Evolutionary conservation across 768 basidiomycete genomes (phyloP), one percentile per base, ranked within the genome.

Genomic region (Neoboletus brunneissimus): DNA sequence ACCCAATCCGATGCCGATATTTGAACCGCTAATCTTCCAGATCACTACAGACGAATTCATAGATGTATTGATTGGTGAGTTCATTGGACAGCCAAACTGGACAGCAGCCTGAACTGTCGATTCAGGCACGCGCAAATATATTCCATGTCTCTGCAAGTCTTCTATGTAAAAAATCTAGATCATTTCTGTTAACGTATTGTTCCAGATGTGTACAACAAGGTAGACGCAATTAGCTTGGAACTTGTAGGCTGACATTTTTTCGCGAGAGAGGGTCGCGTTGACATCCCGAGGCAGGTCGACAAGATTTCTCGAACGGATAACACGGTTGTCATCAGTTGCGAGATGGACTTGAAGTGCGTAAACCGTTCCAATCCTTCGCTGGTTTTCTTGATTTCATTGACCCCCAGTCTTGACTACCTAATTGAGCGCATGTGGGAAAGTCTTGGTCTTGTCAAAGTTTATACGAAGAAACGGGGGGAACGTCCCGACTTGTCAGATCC

Each of bases 41-140:
- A 94, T 97, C 55, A 90, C 91, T 9, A 89, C 88, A 5, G 96
- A 98, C 69, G 93, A 98, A 69, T 97, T 99, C 67, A 96, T 99
- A 60, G 97, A 99, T 68, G 92, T 98, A n/a, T 79, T 99, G 23
- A 91, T 99, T 50, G 97, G 94, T 86, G 64, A 35, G 67, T 53
- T 13, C 20, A 27, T 41, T 27, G 64, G 25, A 34, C 49, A 20
- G 18, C 27, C 23, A 12, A 56, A 29, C 34, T 35, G 12, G 11
- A 35, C 35, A 29, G 29, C 20, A 12, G 35, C 29, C 15, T 48
- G 34, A 66, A 49, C 42, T 41, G 16, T 44, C 12, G n/a, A 48
- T 52, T 37, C 61, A 91, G 91, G 91, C 22, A 95, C 89, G 8
- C 83, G 96, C 64, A 98, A 98, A 80, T 98, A 98, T 66, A 81